Conservation (phyloP, 495 filamentous ascomycete species). For the Penicillium alfredii region DNA sequence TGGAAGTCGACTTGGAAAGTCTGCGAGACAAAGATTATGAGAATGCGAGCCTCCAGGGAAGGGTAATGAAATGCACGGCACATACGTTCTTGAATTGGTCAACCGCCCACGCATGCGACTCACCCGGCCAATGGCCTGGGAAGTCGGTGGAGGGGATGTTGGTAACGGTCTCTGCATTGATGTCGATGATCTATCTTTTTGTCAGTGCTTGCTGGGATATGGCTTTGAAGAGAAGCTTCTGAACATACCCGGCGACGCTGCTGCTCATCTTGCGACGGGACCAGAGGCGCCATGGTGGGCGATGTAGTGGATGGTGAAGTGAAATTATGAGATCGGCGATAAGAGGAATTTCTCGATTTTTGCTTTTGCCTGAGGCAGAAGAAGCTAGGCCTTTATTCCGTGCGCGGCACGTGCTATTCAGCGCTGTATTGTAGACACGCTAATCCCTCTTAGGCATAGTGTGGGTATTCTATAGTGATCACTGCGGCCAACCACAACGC, state of each 20-base stretch:
- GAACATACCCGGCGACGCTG: constrained; percentile 43
- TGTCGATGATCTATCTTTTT: constrained; percentile 83
- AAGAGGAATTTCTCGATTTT: constrained; percentile 38
- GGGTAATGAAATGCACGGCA: neutral
- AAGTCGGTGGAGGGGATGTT: constrained; percentile 85
- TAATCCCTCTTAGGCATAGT: constrained; percentile 4
- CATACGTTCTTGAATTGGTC: constrained; percentile 60
- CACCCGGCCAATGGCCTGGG: constrained; percentile 82
- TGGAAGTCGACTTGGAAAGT: constrained; percentile 74
- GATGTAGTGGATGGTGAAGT: constrained; percentile 15
- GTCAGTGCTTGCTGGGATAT: constrained; percentile 13
- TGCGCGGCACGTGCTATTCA: neutral
- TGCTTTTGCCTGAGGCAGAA: constrained; percentile 26
- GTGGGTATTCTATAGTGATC: constrained; percentile 21
- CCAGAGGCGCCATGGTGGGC: constrained; percentile 42
- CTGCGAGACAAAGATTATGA: constrained; percentile 28
- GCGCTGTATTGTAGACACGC: neutral
- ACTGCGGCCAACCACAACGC: constrained; percentile 33
- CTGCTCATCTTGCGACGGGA: constrained; percentile 44
- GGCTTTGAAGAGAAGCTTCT: neutral
- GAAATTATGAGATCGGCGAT: constrained; percentile 34
- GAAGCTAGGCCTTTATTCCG: constrained; percentile 10
- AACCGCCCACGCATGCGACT: constrained; percentile 84
- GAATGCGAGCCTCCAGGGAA: neutral
- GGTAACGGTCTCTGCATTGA: constrained; percentile 83